Percentiles rank a stretch among this genome's conserved stretches.
These are phyloP conservation scores for Populus ilicifolia DNA, from an alignment of 345 rosid species.

Conservation along the genomic window DNA sequence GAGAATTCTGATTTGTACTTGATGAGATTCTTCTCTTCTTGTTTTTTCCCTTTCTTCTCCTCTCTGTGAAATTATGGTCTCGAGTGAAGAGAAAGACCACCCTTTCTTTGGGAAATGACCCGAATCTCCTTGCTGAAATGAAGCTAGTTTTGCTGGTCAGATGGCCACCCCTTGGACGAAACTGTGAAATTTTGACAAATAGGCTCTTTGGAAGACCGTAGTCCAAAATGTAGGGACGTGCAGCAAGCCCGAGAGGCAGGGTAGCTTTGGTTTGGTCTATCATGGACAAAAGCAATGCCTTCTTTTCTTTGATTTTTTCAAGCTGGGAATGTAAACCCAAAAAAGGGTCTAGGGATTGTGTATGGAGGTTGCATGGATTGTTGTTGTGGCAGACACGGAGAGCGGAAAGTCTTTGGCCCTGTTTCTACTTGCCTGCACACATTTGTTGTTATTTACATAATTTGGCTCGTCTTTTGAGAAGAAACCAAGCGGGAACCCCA, in stretches of 20 bases:
- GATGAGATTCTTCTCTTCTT: slow-evolving; percentile 5
- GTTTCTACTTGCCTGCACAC: background rate
- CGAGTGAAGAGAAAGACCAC: background rate
- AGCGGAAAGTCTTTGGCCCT: slow-evolving; percentile 25
- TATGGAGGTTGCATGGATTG: slow-evolving; percentile 2
- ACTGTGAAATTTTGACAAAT: slow-evolving; percentile 4
- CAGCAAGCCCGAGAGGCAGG: slow-evolving; percentile 14
- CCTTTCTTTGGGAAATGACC: slow-evolving; percentile 20
- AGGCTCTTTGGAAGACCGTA: background rate
- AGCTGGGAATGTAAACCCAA: slow-evolving; percentile 1
- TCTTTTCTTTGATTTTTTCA: slow-evolving; percentile 1
- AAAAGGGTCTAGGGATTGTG: background rate
- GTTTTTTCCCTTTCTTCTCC: slow-evolving; percentile 1
- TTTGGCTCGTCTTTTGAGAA: slow-evolving; percentile 49
- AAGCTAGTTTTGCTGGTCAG: background rate
- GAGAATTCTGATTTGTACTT: slow-evolving; percentile 15
- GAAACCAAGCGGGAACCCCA: background rate
- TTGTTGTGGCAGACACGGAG: slow-evolving; percentile 30
- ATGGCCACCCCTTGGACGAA: background rate
- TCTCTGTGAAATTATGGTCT: slow-evolving; percentile 2
- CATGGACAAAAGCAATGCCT: background rate
- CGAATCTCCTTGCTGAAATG: slow-evolving; percentile 19
- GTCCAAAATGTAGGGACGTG: slow-evolving; percentile 18
- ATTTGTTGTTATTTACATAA: background rate
- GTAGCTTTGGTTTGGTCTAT: slow-evolving; percentile 12